Percentiles rank a stretch among this genome's conserved stretches.
Evolutionary conservation across 129 eudicot species (phyloP).

Genomic region (Saposhnikovia divaricata): DNA sequence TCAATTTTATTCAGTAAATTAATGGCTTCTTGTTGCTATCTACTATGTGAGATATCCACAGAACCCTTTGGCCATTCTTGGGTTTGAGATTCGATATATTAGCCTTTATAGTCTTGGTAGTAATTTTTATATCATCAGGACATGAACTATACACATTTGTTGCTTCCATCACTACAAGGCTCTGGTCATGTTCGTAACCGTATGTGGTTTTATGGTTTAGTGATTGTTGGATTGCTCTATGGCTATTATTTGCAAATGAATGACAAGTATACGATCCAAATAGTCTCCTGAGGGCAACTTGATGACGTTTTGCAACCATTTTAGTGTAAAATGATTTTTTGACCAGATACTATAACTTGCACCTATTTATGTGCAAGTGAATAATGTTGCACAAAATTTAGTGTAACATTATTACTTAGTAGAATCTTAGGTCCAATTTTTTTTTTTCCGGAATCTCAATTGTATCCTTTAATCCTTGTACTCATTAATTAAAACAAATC

Average conservation of each 20-base stretch:
- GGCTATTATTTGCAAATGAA: neutral
- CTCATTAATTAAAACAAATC: no score
- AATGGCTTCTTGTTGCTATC: neutral
- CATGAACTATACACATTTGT: neutral
- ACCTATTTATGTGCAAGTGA: neutral
- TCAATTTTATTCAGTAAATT: neutral
- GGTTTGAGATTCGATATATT: neutral
- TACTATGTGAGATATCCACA: neutral
- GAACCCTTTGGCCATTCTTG: conserved; percentile 4
- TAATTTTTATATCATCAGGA: neutral
- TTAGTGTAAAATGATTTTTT: no score
- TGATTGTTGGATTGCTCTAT: neutral
- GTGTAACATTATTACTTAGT: neutral
- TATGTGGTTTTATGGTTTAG: neutral
- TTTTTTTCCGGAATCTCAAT: neutral
- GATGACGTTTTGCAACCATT: neutral
- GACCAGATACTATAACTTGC: neutral
- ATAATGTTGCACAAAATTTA: no score
- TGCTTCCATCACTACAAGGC: no score
- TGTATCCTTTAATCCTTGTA: no score
- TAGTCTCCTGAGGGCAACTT: neutral
- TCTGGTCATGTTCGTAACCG: neutral
- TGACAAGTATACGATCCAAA: neutral
- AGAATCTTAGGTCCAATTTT: neutral
- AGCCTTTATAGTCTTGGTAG: neutral